Evolutionary conservation across 208 protist species (phyloP).

Genomic region (Porcisia deanei): DNA sequence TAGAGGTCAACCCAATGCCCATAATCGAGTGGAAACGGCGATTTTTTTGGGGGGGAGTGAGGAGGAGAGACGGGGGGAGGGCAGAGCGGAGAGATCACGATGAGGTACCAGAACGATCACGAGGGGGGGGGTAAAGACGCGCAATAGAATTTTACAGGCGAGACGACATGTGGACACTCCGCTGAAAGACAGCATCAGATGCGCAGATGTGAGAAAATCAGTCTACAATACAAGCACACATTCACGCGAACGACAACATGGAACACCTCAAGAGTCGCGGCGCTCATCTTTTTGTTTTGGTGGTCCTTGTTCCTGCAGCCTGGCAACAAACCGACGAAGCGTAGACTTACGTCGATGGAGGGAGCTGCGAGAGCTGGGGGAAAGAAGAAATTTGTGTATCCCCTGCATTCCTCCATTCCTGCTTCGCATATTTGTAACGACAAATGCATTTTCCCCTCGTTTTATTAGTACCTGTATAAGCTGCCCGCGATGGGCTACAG

Average conservation of each 20-base stretch:
- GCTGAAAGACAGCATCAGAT: background rate
- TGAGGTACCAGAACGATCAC: no score
- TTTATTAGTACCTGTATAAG: background rate
- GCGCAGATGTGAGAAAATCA: background rate
- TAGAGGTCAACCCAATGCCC: no score
- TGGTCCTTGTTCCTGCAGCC: background rate
- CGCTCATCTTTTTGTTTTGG: background rate
- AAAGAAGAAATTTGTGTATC: background rate
- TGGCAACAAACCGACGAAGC: background rate
- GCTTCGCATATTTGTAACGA: background rate
- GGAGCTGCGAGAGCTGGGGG: background rate
- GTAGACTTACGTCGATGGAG: background rate
- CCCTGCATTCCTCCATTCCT: background rate
- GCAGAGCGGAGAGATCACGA: no score
- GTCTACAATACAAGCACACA: background rate
- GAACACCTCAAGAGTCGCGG: no score
- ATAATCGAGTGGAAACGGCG: no score
- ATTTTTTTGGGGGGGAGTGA: no score
- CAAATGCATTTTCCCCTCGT: no score
- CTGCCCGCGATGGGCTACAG: background rate
- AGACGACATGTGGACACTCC: background rate
- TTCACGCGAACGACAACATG: background rate
- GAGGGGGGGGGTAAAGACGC: no score
- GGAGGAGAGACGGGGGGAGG: no score
- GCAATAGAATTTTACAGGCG: background rate